Evolutionary conservation across 768 basidiomycete genomes (phyloP), one percentile per base, ranked within the genome.

Genomic region (Lactarius deliciosus): DNA sequence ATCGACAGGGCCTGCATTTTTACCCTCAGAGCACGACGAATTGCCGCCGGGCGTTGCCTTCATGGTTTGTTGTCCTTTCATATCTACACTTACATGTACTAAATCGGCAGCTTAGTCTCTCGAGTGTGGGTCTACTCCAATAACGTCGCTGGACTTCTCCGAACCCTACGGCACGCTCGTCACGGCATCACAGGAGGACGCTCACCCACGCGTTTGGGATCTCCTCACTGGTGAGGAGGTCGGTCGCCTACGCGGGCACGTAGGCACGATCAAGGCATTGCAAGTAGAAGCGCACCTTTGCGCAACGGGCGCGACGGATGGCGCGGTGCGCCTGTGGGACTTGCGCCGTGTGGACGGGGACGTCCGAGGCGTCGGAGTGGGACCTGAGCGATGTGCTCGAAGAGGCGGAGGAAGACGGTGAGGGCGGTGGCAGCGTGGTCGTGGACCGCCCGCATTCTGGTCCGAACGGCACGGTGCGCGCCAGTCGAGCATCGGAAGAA

Each of bases 11-110:
- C 96, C 96, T 0, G 92, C 92, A 20, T 98, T 99, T 81, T 76
- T 99, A 57, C 97, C 97, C 5, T 97, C 95, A 20, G 97, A 98
- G 75, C 97, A 99, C 71, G 94, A 95, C 71, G 94, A 97, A 61
- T 81, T 99, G 36, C 97, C 97, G 10, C 85, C 89, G 9, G 94
- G 94, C 1, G 86, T 98, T 6, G 97, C 96, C 15, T 99, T 99
- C 79, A 98, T 99, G 96, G 94, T 93, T 77, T 71, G 72, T 72
- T 34, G n/a, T 13, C 43, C 28, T 50, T 47, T 56, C 56, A 47
- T 30, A 63, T 7, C 20, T 64, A 40, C 6, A 58, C 11, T 61
- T 47, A 61, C 60, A 38, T 47, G 40, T 34, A 65, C 69, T 72
- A 11, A 53, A 72, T 56, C 53, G 60, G n/a, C 61, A n/a, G 18